phyloP scores from a whole-genome alignment of 2,329 filamentous ascomycete species.

The Pyrenochaeta sp. region DNA sequence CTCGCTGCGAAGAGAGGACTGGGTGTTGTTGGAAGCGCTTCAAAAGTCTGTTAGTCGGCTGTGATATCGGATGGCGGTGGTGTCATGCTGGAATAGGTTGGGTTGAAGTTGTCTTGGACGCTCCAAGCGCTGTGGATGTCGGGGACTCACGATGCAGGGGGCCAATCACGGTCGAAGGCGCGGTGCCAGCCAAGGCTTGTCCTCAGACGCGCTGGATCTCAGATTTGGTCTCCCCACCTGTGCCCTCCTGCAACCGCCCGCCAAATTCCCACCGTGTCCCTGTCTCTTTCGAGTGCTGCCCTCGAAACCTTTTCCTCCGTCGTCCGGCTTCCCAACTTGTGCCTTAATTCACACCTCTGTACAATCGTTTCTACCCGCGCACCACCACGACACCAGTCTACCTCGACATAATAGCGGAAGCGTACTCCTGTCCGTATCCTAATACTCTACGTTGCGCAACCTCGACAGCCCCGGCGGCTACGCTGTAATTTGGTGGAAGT shows the following conservation, averaged over 20 bases:
- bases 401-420: constrained; percentile 24
- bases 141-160: constrained; percentile 30
- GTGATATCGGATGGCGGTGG: constrained; percentile 32
- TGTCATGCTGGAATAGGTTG: constrained; percentile 39
- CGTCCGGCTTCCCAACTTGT: constrained; percentile 29
- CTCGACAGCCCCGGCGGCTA: constrained; percentile 43
- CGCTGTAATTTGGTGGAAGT: constrained; percentile 19
- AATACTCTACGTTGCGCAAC: constrained; percentile 24
- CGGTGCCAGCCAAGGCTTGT: constrained; percentile 41
- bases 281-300: constrained; percentile 38
- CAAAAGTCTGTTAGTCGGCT: constrained; percentile 16
- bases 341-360: constrained; percentile 31
- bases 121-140: constrained; percentile 46
- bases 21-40: constrained; percentile 20
- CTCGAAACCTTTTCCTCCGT: constrained; percentile 38
- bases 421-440: constrained; percentile 17
- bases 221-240: constrained; percentile 49
- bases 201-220: constrained; percentile 47
- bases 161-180: constrained; percentile 40
- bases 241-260: constrained; percentile 47
- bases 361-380: constrained; percentile 24
- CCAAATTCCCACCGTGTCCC: constrained; percentile 42
- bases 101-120: constrained; percentile 28
- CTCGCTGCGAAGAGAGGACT: constrained; percentile 9
- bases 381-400: constrained; percentile 7